Base-by-base conservation (phyloP, 768 basidiomycete genomes). In the Hygrophoropsis aurantiaca region DNA sequence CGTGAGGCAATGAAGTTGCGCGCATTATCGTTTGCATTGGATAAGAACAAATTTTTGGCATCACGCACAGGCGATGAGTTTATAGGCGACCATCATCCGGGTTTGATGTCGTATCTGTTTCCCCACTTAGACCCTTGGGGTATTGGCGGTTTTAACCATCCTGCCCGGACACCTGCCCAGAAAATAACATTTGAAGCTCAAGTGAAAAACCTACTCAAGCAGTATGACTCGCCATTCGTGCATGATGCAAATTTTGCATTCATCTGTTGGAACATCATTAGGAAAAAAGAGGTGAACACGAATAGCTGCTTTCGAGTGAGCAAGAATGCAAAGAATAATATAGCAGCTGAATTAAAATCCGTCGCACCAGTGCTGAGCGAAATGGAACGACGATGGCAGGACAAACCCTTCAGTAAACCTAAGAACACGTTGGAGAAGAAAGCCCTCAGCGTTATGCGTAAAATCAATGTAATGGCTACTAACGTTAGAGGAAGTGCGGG, bases 401-500 rank as follows among this genome's bases (percentile, higher is more conserved):
- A 21, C n/a, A 16, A 21, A 38, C 16, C 36, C 36, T 7, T 16
- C 6, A 8, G 36, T 21, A 16, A 38, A 21, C 8, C 36, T n/a
- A 8, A 16, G 16, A 7, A 38, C n/a, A 16, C 20, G 16, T 21
- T 16, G 16, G 16, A 38, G 16, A 38, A 38, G n/a, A 6, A 16
- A 7, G 36, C 36, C 7, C 6, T 38, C 9, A 16, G 16, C 6
- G 7, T 38, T 6, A 49, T 64, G 51, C 51, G 51, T 4, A 37
- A 60, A 44, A 39, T 64, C 0, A 57, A 64, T 19, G 27, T 58
- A 9, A 42, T 62, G 5, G 44, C 47, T 8, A 18, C 24, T 6
- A 21, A 55, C 18, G 51, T 61, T 4, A 50, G 53, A 2, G 74
- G 69, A 0, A 68, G 69, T 1, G 40, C 65, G 2, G 57, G 68